Conservation (phyloP, 345 rosid genomes). For the Heritiera fomes region DNA sequence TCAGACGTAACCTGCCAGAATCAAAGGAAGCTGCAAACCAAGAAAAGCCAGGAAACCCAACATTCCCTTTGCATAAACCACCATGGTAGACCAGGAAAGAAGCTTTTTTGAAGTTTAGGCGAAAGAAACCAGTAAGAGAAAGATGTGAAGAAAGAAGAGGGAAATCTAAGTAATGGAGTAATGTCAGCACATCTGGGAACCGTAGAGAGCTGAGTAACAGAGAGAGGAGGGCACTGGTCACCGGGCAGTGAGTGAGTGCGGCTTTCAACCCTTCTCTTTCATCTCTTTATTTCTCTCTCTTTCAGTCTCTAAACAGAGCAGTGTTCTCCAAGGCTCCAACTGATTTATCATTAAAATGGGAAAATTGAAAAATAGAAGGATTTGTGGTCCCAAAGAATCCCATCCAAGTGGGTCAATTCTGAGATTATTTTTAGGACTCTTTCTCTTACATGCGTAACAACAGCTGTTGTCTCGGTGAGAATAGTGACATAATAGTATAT, state of each 20-base stretch:
- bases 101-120: not conserved
- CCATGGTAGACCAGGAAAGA: conserved; percentile 39
- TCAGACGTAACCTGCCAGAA: conserved; percentile 48
- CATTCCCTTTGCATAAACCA: conserved; percentile 30
- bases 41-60: conserved; percentile 48
- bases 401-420: not conserved
- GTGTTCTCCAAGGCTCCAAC: not conserved
- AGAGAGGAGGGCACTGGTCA: conserved; percentile 6
- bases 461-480: not conserved
- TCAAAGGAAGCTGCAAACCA: conserved; percentile 48
- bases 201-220: conserved; percentile 1
- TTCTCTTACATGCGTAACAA: not conserved
- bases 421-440: not conserved
- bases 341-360: not conserved
- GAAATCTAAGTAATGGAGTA: conserved; percentile 25
- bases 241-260: conserved; percentile 13
- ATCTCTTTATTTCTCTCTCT: not conserved
- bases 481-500: no score
- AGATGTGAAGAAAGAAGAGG: conserved; percentile 22
- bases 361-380: not conserved
- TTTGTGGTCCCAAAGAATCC: conserved; percentile 7
- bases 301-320: not conserved
- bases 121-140: not conserved
- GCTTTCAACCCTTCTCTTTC: conserved; percentile 9
- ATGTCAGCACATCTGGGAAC: conserved; percentile 32